These are phyloP conservation scores for Akebia trifoliata DNA, from an alignment of 164 flowering plant species.

Conservation along the genomic window DNA sequence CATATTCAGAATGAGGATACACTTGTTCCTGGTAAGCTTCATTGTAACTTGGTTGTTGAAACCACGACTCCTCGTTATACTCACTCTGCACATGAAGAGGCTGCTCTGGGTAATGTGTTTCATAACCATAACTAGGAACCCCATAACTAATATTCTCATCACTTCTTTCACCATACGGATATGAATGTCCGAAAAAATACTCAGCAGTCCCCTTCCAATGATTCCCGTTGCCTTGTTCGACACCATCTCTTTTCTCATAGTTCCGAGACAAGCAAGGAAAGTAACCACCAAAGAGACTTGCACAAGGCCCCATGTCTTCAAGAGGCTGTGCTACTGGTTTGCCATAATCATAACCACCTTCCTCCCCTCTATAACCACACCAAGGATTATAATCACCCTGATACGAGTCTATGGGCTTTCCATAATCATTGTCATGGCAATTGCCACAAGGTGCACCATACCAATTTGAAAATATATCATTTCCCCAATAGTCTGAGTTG, in stretches of 20 bases:
- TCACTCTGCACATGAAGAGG: slow-evolving; percentile 6
- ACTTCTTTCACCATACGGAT: slow-evolving; percentile 30
- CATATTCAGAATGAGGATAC: slow-evolving; percentile 1
- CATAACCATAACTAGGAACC: slow-evolving; percentile 12
- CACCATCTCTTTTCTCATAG: slow-evolving; percentile 8
- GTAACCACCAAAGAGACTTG: slow-evolving; percentile 50
- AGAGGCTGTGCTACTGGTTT: slow-evolving; percentile 24
- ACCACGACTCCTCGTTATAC: slow-evolving; percentile 8
- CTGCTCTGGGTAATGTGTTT: slow-evolving; percentile 1
- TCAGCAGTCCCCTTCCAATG: slow-evolving; percentile 47
- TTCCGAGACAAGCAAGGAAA: slow-evolving; percentile 45
- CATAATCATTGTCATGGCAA: neutral
- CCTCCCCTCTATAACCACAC: slow-evolving; percentile 10
- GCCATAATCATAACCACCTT: slow-evolving; percentile 11
- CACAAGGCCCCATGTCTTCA: slow-evolving; percentile 46
- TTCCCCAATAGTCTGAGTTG: neutral
- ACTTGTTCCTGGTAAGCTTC: slow-evolving; percentile 1
- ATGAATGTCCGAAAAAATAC: slow-evolving; percentile 52
- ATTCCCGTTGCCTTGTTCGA: slow-evolving; percentile 17
- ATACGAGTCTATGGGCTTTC: neutral
- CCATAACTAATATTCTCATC: slow-evolving; percentile 17
- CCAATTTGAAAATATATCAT: slow-evolving; percentile 7
- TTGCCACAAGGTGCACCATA: slow-evolving; percentile 3
- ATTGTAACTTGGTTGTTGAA: neutral
- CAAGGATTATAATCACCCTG: slow-evolving; percentile 13